Conservation (phyloP, 805 yeast species). For the Torulaspora delbrueckii region DNA sequence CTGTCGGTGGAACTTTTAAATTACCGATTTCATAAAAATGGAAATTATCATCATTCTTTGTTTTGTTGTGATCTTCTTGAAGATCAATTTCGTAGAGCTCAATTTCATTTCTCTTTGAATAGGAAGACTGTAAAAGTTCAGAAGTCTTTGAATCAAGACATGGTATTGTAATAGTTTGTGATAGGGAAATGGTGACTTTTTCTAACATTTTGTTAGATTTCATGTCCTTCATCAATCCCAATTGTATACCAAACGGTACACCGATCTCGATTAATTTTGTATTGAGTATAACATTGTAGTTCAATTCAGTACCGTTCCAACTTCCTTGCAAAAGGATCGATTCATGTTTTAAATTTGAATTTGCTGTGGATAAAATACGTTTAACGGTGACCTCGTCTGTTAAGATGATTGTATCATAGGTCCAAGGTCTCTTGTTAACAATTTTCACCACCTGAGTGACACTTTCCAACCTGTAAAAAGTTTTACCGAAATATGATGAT, state of each 20-base stretch:
- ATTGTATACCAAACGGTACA: conserved; percentile 10
- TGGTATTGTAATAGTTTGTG: conserved; percentile 20
- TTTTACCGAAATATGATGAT: conserved; percentile 13
- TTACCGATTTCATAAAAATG: conserved; percentile 8
- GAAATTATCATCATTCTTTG: conserved; percentile 1
- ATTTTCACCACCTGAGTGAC: conserved; percentile 5
- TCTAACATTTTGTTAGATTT: conserved; percentile 5
- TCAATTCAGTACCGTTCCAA: conserved; percentile 13
- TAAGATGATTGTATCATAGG: conserved; percentile 14
- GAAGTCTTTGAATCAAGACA: conserved; percentile 10
- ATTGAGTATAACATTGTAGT: conserved; percentile 9
- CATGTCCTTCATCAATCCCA: conserved; percentile 6
- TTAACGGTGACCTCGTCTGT: conserved; percentile 15
- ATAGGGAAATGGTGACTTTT: conserved; percentile 8
- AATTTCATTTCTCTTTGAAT: conserved; percentile 10
- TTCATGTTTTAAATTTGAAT: conserved; percentile 10
- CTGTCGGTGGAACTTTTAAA: conserved; percentile 6
- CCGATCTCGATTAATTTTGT: conserved; percentile 17
- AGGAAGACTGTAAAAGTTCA: conserved; percentile 9
- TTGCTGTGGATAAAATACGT: conserved; percentile 13
- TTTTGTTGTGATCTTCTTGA: background rate
- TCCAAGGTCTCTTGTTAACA: conserved; percentile 1
- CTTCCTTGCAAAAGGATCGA: conserved; percentile 10
- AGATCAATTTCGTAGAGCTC: conserved; percentile 10
- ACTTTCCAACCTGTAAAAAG: conserved; percentile 18